Conservation (phyloP, 202 grass and related monocot genomes). For the Elaeis oleifera region DNA sequence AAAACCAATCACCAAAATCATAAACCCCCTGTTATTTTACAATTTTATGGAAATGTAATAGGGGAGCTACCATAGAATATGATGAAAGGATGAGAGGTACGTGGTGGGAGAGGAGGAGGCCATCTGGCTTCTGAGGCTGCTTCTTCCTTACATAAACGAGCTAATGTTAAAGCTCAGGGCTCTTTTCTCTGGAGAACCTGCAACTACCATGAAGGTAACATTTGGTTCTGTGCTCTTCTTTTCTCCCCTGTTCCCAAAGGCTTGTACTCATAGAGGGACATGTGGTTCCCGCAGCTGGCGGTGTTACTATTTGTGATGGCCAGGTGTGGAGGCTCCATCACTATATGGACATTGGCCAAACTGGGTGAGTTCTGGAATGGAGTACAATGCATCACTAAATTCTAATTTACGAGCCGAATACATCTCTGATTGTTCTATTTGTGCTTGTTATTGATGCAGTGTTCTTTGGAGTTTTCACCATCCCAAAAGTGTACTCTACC, state of each 20-base stretch:
- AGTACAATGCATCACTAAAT: not conserved
- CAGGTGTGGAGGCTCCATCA: conserved; percentile 84
- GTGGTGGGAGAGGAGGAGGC: conserved; percentile 93
- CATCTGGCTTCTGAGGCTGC: conserved; percentile 79
- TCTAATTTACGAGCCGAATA: not conserved
- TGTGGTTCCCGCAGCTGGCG: conserved; percentile 72
- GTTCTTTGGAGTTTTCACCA: conserved; percentile 20
- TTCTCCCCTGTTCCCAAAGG: too few species aligned
- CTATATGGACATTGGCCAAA: conserved; percentile 71
- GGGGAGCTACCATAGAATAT: conserved; percentile 46
- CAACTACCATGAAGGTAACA: conserved; percentile 90
- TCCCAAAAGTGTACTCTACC: conserved; percentile 22
- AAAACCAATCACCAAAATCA: not conserved
- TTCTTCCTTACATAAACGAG: conserved; percentile 88
- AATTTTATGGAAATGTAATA: conserved; percentile 4
- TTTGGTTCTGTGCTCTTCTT: not conserved
- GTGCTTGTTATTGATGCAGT: too few species aligned
- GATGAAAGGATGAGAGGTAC: conserved; percentile 33
- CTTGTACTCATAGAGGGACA: not conserved
- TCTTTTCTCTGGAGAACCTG: conserved; percentile 92
- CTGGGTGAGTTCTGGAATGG: conserved; percentile 41
- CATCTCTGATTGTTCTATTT: too few species aligned
- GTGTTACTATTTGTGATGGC: conserved; percentile 82
- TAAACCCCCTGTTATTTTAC: too few species aligned
- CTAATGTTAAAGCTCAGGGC: conserved; percentile 58